Percentiles rank a stretch among this genome's conserved stretches.
Conservation (phyloP, 306 rosid species). For the Prunus davidiana region DNA sequence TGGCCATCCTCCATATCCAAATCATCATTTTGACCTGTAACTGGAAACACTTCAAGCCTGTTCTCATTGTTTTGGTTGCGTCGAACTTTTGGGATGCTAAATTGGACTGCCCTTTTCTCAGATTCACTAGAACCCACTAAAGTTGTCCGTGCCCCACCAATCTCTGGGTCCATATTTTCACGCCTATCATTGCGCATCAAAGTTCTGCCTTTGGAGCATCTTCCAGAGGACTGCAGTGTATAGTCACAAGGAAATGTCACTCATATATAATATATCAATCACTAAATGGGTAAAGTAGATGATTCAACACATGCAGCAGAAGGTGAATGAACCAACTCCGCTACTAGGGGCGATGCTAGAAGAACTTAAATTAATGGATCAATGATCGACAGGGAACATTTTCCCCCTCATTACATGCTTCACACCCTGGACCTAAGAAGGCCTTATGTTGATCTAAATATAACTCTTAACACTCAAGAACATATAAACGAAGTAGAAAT, state of each 20-base stretch:
- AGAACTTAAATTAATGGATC: not conserved
- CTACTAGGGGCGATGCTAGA: not conserved
- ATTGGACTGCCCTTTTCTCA: constrained; percentile 15
- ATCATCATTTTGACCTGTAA: constrained; percentile 31
- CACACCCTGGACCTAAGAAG: not conserved
- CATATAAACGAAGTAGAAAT: not conserved
- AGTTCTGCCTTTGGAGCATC: constrained; percentile 33
- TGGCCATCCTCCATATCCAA: constrained; percentile 55
- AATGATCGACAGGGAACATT: not conserved
- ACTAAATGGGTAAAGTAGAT: not conserved
- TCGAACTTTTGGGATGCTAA: not conserved
- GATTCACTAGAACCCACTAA: constrained; percentile 28
- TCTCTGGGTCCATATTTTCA: constrained; percentile 35
- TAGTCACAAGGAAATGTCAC: constrained; percentile 34
- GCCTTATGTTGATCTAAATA: not conserved
- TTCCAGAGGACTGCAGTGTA: constrained; percentile 50
- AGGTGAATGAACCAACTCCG: not conserved
- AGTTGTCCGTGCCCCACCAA: constrained; percentile 31
- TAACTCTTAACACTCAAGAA: not conserved
- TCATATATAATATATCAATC: constrained; percentile 10
- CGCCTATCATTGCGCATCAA: constrained; percentile 28
- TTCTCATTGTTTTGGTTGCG: constrained; percentile 22
- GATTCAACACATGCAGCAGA: constrained; percentile 4
- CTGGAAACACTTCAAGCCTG: constrained; percentile 29
- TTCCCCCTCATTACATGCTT: not conserved